These are phyloP conservation scores for Cladophialophora exuberans DNA, from an alignment of 2,329 filamentous ascomycete species.

Conservation along the genomic window DNA sequence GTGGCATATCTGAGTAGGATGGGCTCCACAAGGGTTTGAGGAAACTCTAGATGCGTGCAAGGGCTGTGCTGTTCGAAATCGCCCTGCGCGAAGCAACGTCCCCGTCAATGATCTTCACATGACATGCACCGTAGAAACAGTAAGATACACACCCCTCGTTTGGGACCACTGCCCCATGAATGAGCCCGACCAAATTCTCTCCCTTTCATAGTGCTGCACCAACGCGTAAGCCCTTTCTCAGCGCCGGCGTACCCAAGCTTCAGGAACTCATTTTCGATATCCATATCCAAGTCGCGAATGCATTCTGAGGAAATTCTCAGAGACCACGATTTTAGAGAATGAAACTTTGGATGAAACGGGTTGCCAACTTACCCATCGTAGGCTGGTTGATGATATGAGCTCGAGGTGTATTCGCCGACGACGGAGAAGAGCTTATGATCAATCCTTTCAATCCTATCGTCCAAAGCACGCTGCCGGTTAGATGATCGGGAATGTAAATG, in stretches of 20 bases:
- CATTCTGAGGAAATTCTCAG: neutral
- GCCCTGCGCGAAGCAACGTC: conserved; percentile 29
- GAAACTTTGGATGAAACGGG: neutral
- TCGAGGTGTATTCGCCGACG: conserved; percentile 13
- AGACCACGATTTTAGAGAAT: conserved; percentile 3
- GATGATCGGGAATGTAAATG: neutral
- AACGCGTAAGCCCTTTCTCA: conserved; percentile 45
- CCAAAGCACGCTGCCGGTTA: conserved; percentile 6
- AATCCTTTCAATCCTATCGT: conserved; percentile 3
- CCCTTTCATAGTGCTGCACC: conserved; percentile 48
- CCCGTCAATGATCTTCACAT: conserved; percentile 2
- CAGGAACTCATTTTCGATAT: conserved; percentile 31
- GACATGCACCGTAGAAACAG: neutral
- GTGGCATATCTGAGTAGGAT: conserved; percentile 43
- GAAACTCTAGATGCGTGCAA: conserved; percentile 45
- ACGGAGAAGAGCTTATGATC: neutral
- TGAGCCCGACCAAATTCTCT: conserved; percentile 48
- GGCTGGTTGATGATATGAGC: conserved; percentile 22
- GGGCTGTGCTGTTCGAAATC: conserved; percentile 47
- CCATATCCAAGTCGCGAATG: conserved; percentile 1
- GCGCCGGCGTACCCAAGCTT: conserved; percentile 38
- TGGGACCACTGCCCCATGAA: conserved; percentile 47
- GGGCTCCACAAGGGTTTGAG: conserved; percentile 48
- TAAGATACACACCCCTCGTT: neutral
- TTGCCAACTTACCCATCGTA: conserved; percentile 12